phyloP scores from a whole-genome alignment of 768 basidiomycete genomes.

The Mycena galopus region DNA sequence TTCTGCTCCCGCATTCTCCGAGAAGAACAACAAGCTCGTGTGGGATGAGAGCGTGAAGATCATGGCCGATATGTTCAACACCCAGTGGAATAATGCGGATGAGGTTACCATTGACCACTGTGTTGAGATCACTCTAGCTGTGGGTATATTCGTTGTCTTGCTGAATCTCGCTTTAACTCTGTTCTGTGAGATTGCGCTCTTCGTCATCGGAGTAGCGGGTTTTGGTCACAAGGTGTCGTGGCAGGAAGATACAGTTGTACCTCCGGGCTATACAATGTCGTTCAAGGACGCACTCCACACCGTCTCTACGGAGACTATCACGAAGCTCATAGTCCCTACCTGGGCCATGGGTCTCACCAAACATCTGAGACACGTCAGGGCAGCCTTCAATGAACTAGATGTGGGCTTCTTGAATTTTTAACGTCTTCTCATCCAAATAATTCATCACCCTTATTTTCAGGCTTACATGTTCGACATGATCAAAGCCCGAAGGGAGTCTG shows the following conservation, averaged over 20 bases:
- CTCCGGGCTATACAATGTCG: constrained; percentile 3
- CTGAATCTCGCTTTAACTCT: constrained; percentile 1
- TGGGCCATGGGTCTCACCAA: constrained; percentile 3
- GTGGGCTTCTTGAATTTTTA: neutral
- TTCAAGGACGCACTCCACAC: neutral
- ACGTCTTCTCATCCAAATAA: constrained; percentile 3
- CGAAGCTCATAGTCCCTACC: neutral
- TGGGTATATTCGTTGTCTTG: constrained; percentile 2
- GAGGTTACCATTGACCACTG: constrained; percentile 2
- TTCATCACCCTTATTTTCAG: constrained; percentile 4
- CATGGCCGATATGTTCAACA: constrained; percentile 2
- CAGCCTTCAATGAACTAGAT: constrained; percentile 5
- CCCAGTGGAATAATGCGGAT: neutral
- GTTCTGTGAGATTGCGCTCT: constrained; percentile 1
- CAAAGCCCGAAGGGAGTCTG: constrained; percentile 1
- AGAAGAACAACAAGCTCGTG: constrained; percentile 7
- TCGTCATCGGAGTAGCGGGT: neutral
- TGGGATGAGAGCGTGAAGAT: neutral
- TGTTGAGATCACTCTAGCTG: constrained; percentile 1
- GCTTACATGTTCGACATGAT: constrained; percentile 5
- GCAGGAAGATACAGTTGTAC: neutral
- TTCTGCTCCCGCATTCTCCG: constrained; percentile 1
- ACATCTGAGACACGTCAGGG: neutral
- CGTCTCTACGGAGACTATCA: neutral
- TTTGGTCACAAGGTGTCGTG: neutral